A percentile compares a stretch with the other conserved stretches of the same genome.
These are phyloP conservation scores for Botrytis fabae DNA, from an alignment of 2,329 filamentous ascomycete genomes.

Conservation along the genomic window DNA sequence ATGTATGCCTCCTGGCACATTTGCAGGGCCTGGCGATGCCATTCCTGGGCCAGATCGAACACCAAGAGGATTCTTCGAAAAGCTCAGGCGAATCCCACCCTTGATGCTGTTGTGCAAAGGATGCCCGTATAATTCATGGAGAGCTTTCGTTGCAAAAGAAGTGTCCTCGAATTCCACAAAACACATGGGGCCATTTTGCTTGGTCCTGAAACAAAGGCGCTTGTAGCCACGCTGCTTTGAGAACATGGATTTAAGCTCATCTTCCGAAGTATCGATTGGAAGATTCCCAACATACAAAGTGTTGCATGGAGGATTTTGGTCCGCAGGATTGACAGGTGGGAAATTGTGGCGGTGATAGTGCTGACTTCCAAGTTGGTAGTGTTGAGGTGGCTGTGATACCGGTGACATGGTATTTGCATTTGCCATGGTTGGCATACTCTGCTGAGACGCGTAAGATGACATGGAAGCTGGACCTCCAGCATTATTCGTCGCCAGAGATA, in stretches of 20 bases:
- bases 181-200: slow-evolving; percentile 96
- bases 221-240: slow-evolving; percentile 94
- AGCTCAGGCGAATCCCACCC: slow-evolving; percentile 91
- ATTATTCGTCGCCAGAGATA: slow-evolving; percentile 71
- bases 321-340: slow-evolving; percentile 87
- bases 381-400: slow-evolving; percentile 48
- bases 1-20: slow-evolving; percentile 48
- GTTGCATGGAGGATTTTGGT: slow-evolving; percentile 97
- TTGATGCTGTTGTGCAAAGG: slow-evolving; percentile 89
- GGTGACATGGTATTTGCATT: slow-evolving; percentile 55
- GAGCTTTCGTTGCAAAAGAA: slow-evolving; percentile 84
- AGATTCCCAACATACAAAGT: slow-evolving; percentile 98
- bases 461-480: slow-evolving; percentile 42
- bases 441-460: slow-evolving; percentile 32
- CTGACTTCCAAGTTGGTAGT: slow-evolving; percentile 56
- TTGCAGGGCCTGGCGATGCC: slow-evolving; percentile 43
- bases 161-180: slow-evolving; percentile 98
- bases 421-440: slow-evolving; percentile 38
- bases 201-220: slow-evolving; percentile 89
- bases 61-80: slow-evolving; percentile 95
- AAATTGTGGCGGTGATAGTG: slow-evolving; percentile 66
- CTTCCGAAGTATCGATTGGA: slow-evolving; percentile 87
- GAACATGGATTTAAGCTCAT: slow-evolving; percentile 92
- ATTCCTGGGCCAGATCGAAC: slow-evolving; percentile 73
- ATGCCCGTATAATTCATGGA: slow-evolving; percentile 86